Evolutionary conservation across 2,329 filamentous ascomycete genomes (phyloP), one percentile per base, ranked within the genome.

Genomic region (Trichoderma pleuroti): DNA sequence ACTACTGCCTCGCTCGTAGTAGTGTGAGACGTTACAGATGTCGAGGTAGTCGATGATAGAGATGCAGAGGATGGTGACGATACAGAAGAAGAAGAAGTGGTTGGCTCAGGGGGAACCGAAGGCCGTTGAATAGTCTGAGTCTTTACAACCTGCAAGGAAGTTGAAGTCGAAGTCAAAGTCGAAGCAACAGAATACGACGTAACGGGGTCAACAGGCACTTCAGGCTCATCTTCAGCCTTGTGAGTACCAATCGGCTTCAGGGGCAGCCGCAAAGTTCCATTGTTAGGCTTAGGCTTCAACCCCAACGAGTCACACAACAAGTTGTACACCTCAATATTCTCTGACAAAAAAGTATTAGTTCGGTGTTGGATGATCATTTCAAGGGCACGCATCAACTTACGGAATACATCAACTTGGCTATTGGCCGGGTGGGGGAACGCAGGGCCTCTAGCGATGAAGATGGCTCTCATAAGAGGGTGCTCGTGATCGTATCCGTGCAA

Each of bases 311-410:
- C 94, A 79, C 95, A 98, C 57, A 98, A 82, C 73, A 98, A 93
- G 77, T 97, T 97, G 82, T 98, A 98, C 10, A 98, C 92, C 76
- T 98, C 92, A 71, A 89, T 94, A 74, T 98, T 98, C 87, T 98
- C 92, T 95, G 75, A 28, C 7, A 6, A 59, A 5, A 57, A 12
- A 52, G 11, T 73, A 77, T 81, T 78, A 81, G 73, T 59, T 59
- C 21, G 72, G 39, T n/a, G 18, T 61, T 11, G 9, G 28, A 32
- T n/a, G 32, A 9, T 59, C 18, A 32, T 1, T 1, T 24, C 10
- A 24, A 14, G 10, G 2, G 24, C 4, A 39, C 21, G 6, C 4
- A 26, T 26, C 36, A 87, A 87, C 92, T 88, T 87, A 94, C 93
- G 94, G 79, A 98, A 98, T 4, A 86, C 84, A 36, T 92, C 89